Evolutionary conservation across 192 early-diverging fungal species (phyloP).

Genomic region (Podila verticillata): DNA sequence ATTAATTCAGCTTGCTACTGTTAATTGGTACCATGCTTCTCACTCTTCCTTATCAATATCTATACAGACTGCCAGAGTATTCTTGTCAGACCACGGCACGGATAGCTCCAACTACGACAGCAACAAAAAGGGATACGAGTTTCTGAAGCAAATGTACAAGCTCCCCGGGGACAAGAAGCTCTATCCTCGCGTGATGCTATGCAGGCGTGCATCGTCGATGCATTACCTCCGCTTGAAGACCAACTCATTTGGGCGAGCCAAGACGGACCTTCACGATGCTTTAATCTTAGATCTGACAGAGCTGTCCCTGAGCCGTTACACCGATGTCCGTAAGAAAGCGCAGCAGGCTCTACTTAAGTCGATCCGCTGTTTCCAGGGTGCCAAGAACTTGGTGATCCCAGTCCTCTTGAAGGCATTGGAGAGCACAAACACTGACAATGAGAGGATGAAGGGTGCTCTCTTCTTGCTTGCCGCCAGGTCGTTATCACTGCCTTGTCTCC

Average conservation of each 20-base stretch:
- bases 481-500: constrained; percentile 60
- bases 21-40: neutral
- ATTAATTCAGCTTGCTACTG: neutral
- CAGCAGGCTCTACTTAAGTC: constrained; percentile 60
- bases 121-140: constrained; percentile 63
- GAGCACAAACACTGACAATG: constrained; percentile 52
- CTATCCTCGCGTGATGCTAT: constrained; percentile 60
- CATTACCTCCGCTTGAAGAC: constrained; percentile 67
- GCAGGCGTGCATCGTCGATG: constrained; percentile 59
- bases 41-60: neutral
- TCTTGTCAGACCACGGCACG: constrained; percentile 64
- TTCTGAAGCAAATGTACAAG: constrained; percentile 57
- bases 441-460: constrained; percentile 77
- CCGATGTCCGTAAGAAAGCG: constrained; percentile 67
- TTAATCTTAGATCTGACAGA: constrained; percentile 65
- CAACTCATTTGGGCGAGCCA: constrained; percentile 59
- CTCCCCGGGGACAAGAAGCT: constrained; percentile 57
- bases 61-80: constrained; percentile 50
- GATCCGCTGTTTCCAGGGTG: constrained; percentile 58
- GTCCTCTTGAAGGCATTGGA: constrained; percentile 59
- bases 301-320: constrained; percentile 63
- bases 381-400: constrained; percentile 60
- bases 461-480: constrained; percentile 66
- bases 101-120: constrained; percentile 59
- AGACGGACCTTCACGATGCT: constrained; percentile 59